A percentile compares a stretch with the other conserved stretches of the same genome.
These are phyloP conservation scores for Suhomyces ambrosiae DNA, from an alignment of 1,139 yeast species.

Conservation along the genomic window DNA sequence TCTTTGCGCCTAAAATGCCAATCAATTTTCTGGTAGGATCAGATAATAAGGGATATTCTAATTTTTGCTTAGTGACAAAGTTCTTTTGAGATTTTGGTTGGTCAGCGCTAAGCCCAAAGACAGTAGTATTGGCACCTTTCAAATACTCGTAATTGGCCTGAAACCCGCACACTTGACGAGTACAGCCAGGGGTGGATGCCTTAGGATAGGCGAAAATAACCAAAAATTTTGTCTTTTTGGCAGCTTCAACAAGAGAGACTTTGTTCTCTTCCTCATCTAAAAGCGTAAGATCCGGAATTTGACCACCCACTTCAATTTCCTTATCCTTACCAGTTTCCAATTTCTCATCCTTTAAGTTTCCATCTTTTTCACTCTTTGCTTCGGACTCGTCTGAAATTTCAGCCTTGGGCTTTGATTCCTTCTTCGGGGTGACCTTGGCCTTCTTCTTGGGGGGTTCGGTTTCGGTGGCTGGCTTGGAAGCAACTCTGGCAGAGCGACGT, in stretches of 20 bases:
- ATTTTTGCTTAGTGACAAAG: constrained; percentile 70
- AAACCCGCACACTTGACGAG: constrained; percentile 89
- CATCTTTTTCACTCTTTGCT: constrained; percentile 15
- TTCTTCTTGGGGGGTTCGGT: constrained; percentile 25
- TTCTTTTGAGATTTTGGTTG: constrained; percentile 71
- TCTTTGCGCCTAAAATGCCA: constrained; percentile 79
- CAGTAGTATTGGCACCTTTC: constrained; percentile 49
- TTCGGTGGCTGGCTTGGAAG: constrained; percentile 24
- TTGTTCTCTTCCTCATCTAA: constrained; percentile 68
- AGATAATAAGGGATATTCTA: constrained; percentile 72
- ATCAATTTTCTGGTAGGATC: constrained; percentile 76
- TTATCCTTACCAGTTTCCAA: no score
- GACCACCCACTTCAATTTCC: constrained; percentile 62
- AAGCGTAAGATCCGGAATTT: constrained; percentile 65
- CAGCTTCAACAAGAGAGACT: constrained; percentile 52
- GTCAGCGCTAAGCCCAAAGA: constrained; percentile 76
- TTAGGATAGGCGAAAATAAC: constrained; percentile 83
- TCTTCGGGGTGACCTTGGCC: constrained; percentile 19
- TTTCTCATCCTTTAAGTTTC: no score
- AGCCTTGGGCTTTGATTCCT: constrained; percentile 8
- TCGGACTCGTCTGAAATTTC: constrained; percentile 16
- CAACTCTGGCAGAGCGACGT: constrained; percentile 57
- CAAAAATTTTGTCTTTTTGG: constrained; percentile 50
- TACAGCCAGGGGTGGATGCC: constrained; percentile 96
- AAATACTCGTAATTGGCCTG: constrained; percentile 65